Conservation (phyloP, 352 stramenopile species). For the Globisporangium cederbergense region DNA sequence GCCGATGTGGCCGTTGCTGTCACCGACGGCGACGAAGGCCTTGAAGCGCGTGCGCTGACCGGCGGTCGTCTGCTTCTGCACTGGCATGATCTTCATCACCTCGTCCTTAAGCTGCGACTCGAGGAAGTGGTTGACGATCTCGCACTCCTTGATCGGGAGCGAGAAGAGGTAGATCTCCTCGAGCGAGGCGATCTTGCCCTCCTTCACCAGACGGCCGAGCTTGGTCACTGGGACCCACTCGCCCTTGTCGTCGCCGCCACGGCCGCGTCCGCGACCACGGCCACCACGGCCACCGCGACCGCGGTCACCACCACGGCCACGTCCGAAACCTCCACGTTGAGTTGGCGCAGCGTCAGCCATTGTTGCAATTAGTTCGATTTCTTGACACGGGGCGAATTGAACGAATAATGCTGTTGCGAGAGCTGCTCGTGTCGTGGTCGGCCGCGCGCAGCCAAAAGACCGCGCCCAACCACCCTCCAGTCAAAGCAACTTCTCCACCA, state of each 20-base stretch:
- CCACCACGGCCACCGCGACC: conserved; percentile 85
- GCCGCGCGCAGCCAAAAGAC: not conserved
- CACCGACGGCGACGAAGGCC: conserved; percentile 99
- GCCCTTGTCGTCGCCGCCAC: conserved; percentile 89
- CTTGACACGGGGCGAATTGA: conserved; percentile 75
- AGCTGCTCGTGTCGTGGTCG: no score
- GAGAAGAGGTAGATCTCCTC: conserved; percentile 99
- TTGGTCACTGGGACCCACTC: conserved; percentile 99
- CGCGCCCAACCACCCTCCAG: not conserved
- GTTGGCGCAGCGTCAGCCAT: conserved; percentile 76
- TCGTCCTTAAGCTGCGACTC: conserved; percentile 99
- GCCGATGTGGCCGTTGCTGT: conserved; percentile 98
- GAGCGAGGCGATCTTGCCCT: conserved; percentile 98
- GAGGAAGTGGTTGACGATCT: conserved; percentile 99
- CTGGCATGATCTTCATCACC: conserved; percentile 99
- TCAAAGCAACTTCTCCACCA: conserved; percentile 27
- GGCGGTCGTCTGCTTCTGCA: conserved; percentile 99
- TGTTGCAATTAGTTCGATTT: conserved; percentile 48
- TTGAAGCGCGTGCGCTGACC: conserved; percentile 99
- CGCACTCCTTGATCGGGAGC: conserved; percentile 99
- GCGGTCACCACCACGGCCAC: conserved; percentile 81
- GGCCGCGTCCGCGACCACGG: conserved; percentile 80
- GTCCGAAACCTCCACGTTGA: conserved; percentile 93
- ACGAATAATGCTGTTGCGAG: conserved; percentile 49
- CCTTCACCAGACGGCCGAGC: conserved; percentile 99